Evolutionary conservation across 192 early-diverging fungal genomes (phyloP).

Genomic region (Obelidium mucronatum): DNA sequence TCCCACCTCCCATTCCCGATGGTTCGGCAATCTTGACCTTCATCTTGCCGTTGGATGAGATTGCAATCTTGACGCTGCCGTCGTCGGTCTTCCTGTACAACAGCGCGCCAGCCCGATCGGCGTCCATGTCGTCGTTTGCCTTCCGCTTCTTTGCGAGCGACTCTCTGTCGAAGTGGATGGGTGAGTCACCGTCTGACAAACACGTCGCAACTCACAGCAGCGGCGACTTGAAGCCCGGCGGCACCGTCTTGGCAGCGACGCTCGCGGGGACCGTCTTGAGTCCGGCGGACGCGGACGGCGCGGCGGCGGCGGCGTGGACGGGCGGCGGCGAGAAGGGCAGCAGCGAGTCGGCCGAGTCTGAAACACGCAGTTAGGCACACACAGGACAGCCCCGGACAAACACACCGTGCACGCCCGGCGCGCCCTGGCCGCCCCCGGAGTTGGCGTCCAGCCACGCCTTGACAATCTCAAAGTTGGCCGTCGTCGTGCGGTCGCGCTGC

Average conservation of each 20-base stretch:
- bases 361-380: neutral
- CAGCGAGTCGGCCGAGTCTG: neutral
- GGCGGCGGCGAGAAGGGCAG: neutral
- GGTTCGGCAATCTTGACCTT: constrained; percentile 40
- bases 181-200: neutral
- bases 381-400: neutral
- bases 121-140: neutral
- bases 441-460: neutral
- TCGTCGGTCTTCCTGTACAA: constrained; percentile 37
- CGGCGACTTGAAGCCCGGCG: neutral
- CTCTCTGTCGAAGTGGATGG: neutral
- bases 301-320: neutral
- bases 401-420: neutral
- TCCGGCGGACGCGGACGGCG: neutral
- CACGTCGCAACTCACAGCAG: neutral
- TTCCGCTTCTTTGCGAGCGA: neutral
- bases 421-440: neutral
- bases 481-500: neutral
- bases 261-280: neutral
- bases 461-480: neutral
- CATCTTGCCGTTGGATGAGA: constrained; percentile 38
- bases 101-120: neutral
- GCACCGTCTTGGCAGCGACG: neutral
- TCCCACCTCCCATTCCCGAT: too few relatives aligned
- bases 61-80: constrained; percentile 35